phyloP scores from a whole-genome alignment of 495 filamentous ascomycete genomes.

The Daldinia bambusicola region DNA sequence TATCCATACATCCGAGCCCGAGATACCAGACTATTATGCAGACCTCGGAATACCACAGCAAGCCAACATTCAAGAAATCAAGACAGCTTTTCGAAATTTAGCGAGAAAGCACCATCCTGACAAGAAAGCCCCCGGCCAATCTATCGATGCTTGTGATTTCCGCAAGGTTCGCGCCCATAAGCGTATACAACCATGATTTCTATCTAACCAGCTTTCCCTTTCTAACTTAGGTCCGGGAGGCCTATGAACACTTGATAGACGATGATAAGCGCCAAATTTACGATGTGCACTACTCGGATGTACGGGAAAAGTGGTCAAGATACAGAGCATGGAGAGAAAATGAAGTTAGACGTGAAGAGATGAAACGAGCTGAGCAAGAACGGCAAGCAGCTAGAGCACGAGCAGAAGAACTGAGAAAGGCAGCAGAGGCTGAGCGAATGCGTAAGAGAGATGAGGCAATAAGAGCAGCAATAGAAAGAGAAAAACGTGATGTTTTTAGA shows the following conservation, averaged over 20 bases:
- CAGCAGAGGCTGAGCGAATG: constrained; percentile 13
- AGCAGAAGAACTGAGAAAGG: not conserved
- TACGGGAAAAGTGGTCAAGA: constrained; percentile 22
- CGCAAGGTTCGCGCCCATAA: constrained; percentile 32
- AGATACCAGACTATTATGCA: constrained; percentile 30
- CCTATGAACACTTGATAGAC: constrained; percentile 33
- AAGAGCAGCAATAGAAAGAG: constrained; percentile 22
- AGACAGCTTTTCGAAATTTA: constrained; percentile 25
- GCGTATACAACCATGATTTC: not conserved
- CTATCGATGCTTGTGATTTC: constrained; percentile 36
- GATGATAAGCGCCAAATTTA: constrained; percentile 18
- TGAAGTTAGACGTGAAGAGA: constrained; percentile 3
- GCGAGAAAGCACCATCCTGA: constrained; percentile 38
- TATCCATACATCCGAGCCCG: not conserved
- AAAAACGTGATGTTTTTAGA: constrained; percentile 12
- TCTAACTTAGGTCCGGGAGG: constrained; percentile 26
- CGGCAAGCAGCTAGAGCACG: not conserved
- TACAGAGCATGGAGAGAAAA: constrained; percentile 6
- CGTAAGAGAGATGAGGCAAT: constrained; percentile 23
- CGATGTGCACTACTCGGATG: constrained; percentile 18
- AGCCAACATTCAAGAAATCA: constrained; percentile 35
- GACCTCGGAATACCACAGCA: constrained; percentile 28
- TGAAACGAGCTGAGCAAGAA: constrained; percentile 22
- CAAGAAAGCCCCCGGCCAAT: constrained; percentile 33
- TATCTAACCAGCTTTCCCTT: not conserved